Percentiles rank a stretch among this genome's conserved stretches.
phyloP scores from a whole-genome alignment of 1,284 basidiomycete species.

The Athelia sp. region DNA sequence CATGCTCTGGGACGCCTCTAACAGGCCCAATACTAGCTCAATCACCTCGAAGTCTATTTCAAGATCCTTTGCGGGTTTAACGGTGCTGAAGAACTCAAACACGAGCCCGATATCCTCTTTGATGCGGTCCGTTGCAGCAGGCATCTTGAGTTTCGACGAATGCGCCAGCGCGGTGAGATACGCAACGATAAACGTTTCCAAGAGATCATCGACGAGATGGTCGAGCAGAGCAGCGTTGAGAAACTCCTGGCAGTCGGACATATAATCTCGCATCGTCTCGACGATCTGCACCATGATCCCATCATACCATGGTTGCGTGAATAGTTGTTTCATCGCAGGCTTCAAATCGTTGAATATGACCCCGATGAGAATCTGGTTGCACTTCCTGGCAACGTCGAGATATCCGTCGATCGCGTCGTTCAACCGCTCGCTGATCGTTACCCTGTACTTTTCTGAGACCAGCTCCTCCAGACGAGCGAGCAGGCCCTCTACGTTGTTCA shows the following conservation, averaged over 20 bases:
- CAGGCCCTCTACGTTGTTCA: conserved; percentile 89
- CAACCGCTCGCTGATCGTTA: conserved; percentile 77
- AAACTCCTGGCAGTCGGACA: conserved; percentile 86
- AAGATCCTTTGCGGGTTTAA: conserved; percentile 80
- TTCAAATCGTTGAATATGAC: conserved; percentile 95
- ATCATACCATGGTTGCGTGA: conserved; percentile 85
- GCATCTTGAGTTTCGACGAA: conserved; percentile 85
- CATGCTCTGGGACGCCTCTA: conserved; percentile 89
- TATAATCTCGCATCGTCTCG: conserved; percentile 96
- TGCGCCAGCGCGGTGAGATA: conserved; percentile 89
- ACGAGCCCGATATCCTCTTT: conserved; percentile 77
- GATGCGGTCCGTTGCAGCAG: conserved; percentile 78
- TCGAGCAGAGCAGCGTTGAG: conserved; percentile 92
- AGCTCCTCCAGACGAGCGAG: conserved; percentile 84
- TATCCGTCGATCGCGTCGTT: conserved; percentile 98
- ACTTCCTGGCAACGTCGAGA: conserved; percentile 96
- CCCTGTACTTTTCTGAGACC: conserved; percentile 90
- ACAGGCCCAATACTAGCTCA: conserved; percentile 78
- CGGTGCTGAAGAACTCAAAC: conserved; percentile 77
- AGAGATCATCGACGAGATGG: conserved; percentile 87
- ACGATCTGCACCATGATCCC: conserved; percentile 83
- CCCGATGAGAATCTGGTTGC: conserved; percentile 90
- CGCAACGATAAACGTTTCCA: conserved; percentile 86
- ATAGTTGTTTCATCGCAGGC: conserved; percentile 83
- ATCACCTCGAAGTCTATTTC: conserved; percentile 84